Conservation (phyloP, 352 stramenopile species). For the Phytophthora sp. region DNA sequence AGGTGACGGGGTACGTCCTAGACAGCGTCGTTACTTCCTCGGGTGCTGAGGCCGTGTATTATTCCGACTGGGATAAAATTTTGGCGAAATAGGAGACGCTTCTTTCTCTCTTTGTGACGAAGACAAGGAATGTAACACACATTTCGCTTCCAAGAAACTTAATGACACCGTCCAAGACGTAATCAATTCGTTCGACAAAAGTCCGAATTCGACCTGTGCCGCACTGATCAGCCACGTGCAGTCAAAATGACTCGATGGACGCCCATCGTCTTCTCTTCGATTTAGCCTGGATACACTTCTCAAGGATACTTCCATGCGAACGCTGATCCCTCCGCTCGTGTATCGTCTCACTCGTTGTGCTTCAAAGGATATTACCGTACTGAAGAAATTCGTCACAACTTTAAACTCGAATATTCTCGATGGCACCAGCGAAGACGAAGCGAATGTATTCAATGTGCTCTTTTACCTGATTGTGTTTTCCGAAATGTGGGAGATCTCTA, state of each 20-base stretch:
- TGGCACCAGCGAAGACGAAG: constrained; percentile 15
- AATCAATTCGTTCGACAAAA: constrained; percentile 20
- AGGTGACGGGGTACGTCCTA: constrained; percentile 50
- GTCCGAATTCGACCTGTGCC: constrained; percentile 30
- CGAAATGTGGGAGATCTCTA: constrained; percentile 50
- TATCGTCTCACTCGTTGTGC: constrained; percentile 47
- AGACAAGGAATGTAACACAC: constrained; percentile 22
- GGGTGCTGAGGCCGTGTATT: constrained; percentile 14
- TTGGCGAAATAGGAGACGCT: constrained; percentile 34
- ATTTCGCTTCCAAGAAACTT: constrained; percentile 24
- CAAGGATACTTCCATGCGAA: constrained; percentile 24
- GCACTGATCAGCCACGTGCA: constrained; percentile 9
- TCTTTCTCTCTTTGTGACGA: constrained; percentile 32
- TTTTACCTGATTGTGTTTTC: constrained; percentile 53
- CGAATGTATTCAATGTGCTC: constrained; percentile 38
- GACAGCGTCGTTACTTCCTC: constrained; percentile 38
- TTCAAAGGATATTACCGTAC: constrained; percentile 24
- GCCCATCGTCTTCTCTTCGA: constrained; percentile 30
- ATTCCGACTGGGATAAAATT: constrained; percentile 49
- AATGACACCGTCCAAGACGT: constrained; percentile 24
- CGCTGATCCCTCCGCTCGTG: constrained; percentile 39
- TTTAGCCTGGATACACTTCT: constrained; percentile 35
- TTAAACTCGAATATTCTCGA: not conserved
- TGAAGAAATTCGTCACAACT: constrained; percentile 28
- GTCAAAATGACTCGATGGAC: constrained; percentile 9